phyloP scores from a whole-genome alignment of 495 filamentous ascomycete genomes.

The Penicillium atrosanguineum region DNA sequence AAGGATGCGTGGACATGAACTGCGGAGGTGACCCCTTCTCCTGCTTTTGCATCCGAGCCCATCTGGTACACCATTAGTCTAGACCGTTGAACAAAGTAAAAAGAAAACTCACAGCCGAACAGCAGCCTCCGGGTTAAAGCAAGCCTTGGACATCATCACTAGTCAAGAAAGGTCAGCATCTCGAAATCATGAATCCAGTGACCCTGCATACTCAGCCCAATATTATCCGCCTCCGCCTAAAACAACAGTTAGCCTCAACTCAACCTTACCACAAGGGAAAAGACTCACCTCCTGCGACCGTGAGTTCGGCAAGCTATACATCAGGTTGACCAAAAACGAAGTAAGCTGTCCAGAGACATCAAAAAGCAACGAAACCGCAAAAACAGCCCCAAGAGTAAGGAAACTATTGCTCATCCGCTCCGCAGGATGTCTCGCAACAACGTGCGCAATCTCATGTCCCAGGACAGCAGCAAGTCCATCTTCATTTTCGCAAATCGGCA shows the following conservation, averaged over 20 bases:
- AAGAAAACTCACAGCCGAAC: constrained; percentile 47
- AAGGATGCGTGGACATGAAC: constrained; percentile 84
- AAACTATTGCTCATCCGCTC: constrained; percentile 69
- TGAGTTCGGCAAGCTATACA: constrained; percentile 67
- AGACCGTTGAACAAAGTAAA: neutral
- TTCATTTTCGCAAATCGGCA: constrained; percentile 68
- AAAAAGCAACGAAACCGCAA: constrained; percentile 49
- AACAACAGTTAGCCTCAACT: neutral
- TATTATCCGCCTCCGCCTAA: constrained; percentile 75
- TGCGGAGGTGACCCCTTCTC: constrained; percentile 61
- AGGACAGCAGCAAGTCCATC: constrained; percentile 80
- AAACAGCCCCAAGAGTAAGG: constrained; percentile 52
- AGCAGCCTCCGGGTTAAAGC: constrained; percentile 74
- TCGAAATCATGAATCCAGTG: constrained; percentile 34
- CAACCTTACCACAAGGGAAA: neutral
- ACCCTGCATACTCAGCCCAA: constrained; percentile 62
- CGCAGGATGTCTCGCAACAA: constrained; percentile 73
- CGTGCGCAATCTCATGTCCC: constrained; percentile 94
- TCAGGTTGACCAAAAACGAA: constrained; percentile 53
- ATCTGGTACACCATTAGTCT: constrained; percentile 34
- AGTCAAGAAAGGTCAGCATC: constrained; percentile 8
- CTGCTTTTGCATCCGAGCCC: constrained; percentile 71
- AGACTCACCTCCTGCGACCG: constrained; percentile 60
- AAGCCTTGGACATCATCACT: constrained; percentile 63
- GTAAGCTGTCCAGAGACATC: constrained; percentile 46